A percentile compares a stretch with the other conserved stretches of the same genome.
phyloP scores from a whole-genome alignment of 164 flowering plant species.

The Stephania japonica region DNA sequence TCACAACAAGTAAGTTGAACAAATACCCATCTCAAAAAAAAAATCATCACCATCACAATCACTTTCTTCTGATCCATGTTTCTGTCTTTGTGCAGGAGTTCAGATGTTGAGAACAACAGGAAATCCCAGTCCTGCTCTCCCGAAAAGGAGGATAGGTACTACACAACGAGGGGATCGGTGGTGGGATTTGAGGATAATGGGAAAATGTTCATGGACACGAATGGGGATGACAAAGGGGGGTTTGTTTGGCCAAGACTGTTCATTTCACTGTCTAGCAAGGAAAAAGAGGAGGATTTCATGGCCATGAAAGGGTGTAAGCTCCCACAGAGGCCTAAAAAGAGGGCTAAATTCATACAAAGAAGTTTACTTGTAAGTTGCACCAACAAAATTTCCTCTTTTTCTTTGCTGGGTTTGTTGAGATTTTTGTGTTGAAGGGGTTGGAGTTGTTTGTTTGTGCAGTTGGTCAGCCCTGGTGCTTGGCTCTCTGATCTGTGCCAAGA shows the following conservation, averaged over 20 bases:
- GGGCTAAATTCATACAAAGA: constrained; percentile 50
- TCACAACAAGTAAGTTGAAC: no score
- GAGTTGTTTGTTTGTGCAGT: constrained; percentile 27
- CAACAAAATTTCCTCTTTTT: not conserved
- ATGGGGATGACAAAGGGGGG: constrained; percentile 21
- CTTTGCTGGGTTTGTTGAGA: not conserved
- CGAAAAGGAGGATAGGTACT: constrained; percentile 47
- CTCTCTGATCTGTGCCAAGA: constrained; percentile 58
- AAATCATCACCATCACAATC: no score
- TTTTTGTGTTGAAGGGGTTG: not conserved
- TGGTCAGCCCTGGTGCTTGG: constrained; percentile 74
- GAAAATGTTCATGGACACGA: constrained; percentile 24
- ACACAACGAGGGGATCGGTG: constrained; percentile 53
- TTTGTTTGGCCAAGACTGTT: constrained; percentile 49
- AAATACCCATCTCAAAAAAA: no score
- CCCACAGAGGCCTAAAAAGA: constrained; percentile 59
- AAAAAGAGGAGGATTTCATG: constrained; percentile 64
- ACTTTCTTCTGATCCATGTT: no score
- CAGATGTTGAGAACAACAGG: no score
- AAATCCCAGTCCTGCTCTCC: constrained; percentile 20
- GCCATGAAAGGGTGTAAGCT: constrained; percentile 66
- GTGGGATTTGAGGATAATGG: constrained; percentile 42
- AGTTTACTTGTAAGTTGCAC: constrained; percentile 42
- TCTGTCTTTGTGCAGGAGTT: no score
- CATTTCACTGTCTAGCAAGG: constrained; percentile 45